Base-by-base conservation (phyloP, 2,329 filamentous ascomycete species). In the Paecilomyces sp. region DNA sequence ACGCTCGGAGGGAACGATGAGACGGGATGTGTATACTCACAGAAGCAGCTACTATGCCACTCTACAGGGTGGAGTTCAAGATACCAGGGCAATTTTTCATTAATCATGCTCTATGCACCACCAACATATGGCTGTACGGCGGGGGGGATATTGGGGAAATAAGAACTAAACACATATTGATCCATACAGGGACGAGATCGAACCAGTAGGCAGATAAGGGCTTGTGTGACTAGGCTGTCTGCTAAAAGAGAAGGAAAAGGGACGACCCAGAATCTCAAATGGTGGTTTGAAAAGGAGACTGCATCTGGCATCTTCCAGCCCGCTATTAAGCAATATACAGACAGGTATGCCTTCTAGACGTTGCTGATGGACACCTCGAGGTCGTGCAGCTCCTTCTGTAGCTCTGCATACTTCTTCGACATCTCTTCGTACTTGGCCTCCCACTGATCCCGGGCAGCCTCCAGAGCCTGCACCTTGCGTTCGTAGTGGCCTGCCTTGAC, bases 401-500 rank as follows among this genome's bases (percentile, higher is more conserved):
- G 84, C 60, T 83, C 77, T 67, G 81, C 80, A 83, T 95, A 89
- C 82, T 97, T 96, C 86, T 92, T 89, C 70, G 88, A 79, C 89
- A 96, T 95, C 78, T 97, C 93, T 81, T 97, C 94, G 82, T 95
- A 97, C 84, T 99, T 97, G 79, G 84, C 76, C 83, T 97, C 94
- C 92, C 92, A 97, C 79, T 92, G 87, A 79, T 97, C 92, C 72
- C 91, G 89, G 76, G 92, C 86, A 73, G 86, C 83, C 82, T 99
- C 94, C 73, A 97, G 88, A 71, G 94, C 93, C 80, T 97, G 91
- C 69, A 97, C 94, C 85, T 97, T 97, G 81, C 94, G 94, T 83
- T 99, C 94, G 80, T 93, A 97, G 83, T 99, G 93, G 72, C 93
- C 94, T 73, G 93, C 92, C 85, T 97, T 97, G 81, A 97, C 92